These are phyloP conservation scores for Piper longum DNA, from an alignment of 164 flowering plant genomes.

Conservation along the genomic window DNA sequence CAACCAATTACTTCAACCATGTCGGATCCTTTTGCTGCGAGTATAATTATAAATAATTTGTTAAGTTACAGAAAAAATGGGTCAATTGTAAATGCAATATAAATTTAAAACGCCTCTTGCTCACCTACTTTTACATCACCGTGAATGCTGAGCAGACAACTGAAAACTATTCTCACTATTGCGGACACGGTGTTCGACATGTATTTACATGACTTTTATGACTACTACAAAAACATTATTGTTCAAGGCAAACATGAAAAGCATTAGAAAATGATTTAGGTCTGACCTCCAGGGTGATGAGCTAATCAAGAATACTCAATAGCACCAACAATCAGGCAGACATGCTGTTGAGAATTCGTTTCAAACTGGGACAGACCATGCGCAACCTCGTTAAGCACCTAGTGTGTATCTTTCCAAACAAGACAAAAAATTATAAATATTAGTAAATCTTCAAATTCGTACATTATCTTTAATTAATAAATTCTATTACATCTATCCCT, in stretches of 20 bases:
- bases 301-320: neutral
- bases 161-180: no score
- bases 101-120: no score
- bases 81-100: no score
- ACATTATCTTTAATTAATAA: neutral
- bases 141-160: no score
- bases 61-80: no score
- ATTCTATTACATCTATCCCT: no score
- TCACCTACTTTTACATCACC: no score
- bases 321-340: constrained; percentile 9
- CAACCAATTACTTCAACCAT: no score
- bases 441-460: neutral
- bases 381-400: constrained; percentile 55
- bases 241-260: neutral
- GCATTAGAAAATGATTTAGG: neutral
- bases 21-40: no score
- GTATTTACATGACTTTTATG: neutral
- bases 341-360: constrained; percentile 75
- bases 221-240: neutral
- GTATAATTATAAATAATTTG: no score
- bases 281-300: neutral
- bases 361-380: constrained; percentile 62
- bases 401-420: constrained; percentile 31
- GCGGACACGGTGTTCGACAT: no score
- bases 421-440: neutral